These are phyloP conservation scores for Epichloe bromicola DNA, from an alignment of 2,329 filamentous ascomycete species.

Conservation along the genomic window DNA sequence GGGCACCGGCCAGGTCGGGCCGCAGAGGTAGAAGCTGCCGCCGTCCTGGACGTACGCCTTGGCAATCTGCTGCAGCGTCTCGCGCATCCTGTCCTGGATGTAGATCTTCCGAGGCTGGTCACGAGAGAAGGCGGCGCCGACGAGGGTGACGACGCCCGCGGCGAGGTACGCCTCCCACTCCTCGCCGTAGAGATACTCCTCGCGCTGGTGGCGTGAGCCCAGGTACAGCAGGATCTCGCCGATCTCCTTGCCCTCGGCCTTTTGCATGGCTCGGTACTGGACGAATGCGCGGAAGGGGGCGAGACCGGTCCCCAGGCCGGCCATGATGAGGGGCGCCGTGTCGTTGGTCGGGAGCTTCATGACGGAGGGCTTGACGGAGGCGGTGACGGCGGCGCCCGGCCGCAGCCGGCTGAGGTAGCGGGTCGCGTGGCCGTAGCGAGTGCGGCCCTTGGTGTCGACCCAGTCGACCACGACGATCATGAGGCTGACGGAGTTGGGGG, in stretches of 20 bases:
- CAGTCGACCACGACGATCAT: conserved; percentile 97
- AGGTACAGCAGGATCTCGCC: conserved; percentile 91
- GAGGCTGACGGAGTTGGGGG: conserved; percentile 75
- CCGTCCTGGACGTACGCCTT: conserved; percentile 78
- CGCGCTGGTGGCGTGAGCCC: conserved; percentile 89
- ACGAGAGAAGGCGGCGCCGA: conserved; percentile 88
- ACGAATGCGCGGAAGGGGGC: conserved; percentile 99
- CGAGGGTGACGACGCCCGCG: conserved; percentile 84
- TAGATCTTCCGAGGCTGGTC: conserved; percentile 99
- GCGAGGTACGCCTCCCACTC: conserved; percentile 98
- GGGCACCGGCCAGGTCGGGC: conserved; percentile 95
- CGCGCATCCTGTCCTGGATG: conserved; percentile 94
- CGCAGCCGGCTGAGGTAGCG: conserved; percentile 71
- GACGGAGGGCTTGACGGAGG: conserved; percentile 92
- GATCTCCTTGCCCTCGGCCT: conserved; percentile 91
- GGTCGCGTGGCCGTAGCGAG: conserved; percentile 86
- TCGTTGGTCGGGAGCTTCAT: conserved; percentile 93
- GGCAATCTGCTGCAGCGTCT: conserved; percentile 71
- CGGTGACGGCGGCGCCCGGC: conserved; percentile 68
- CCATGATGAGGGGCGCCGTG: conserved; percentile 95
- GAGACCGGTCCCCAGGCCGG: conserved; percentile 91
- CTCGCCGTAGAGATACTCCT: conserved; percentile 97
- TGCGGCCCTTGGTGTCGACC: conserved; percentile 77
- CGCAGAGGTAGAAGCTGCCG: conserved; percentile 93
- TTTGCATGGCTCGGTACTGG: conserved; percentile 91